Percentiles rank a stretch among this genome's conserved stretches.
These are phyloP conservation scores for Sporisorium sorghi DNA, from an alignment of 1,284 basidiomycete species.

Conservation along the genomic window DNA sequence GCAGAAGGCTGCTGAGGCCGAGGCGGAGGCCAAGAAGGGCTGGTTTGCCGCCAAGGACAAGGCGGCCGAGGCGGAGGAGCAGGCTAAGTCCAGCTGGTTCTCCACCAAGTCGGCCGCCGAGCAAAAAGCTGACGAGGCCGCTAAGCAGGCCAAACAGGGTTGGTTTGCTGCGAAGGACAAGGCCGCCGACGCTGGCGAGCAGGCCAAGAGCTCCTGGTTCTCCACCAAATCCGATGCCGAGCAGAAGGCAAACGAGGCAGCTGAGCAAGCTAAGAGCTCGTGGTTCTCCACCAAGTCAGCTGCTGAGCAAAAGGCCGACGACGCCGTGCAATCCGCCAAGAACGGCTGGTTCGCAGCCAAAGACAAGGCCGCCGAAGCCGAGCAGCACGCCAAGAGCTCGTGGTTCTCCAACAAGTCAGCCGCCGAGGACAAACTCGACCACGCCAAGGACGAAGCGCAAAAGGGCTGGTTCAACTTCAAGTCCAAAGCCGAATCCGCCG, in stretches of 20 bases:
- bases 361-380: constrained; percentile 34
- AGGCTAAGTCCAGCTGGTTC: constrained; percentile 28
- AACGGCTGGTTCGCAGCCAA: constrained; percentile 38
- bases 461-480: constrained; percentile 48
- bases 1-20: constrained; percentile 26
- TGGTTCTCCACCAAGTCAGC: constrained; percentile 34
- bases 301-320: constrained; percentile 34
- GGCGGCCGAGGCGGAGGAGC: constrained; percentile 28
- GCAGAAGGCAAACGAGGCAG: constrained; percentile 29
- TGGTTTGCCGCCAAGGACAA: constrained; percentile 43
- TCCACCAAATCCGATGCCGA: constrained; percentile 29
- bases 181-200: constrained; percentile 22
- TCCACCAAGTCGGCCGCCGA: constrained; percentile 28
- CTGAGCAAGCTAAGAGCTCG: constrained; percentile 22
- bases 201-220: constrained; percentile 27
- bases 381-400: constrained; percentile 31
- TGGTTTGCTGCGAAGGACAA: constrained; percentile 29
- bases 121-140: constrained; percentile 33
- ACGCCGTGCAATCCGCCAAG: constrained; percentile 26
- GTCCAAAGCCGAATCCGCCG: constrained; percentile 38
- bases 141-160: constrained; percentile 26
- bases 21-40: constrained; percentile 10
- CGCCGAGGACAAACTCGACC: constrained; percentile 31
- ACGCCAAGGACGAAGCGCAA: constrained; percentile 41
- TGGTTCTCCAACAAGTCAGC: constrained; percentile 36